Evolutionary conservation across 2,329 filamentous ascomycete genomes (phyloP), one percentile per base, ranked within the genome.

Genomic region (Penicillium sp.): DNA sequence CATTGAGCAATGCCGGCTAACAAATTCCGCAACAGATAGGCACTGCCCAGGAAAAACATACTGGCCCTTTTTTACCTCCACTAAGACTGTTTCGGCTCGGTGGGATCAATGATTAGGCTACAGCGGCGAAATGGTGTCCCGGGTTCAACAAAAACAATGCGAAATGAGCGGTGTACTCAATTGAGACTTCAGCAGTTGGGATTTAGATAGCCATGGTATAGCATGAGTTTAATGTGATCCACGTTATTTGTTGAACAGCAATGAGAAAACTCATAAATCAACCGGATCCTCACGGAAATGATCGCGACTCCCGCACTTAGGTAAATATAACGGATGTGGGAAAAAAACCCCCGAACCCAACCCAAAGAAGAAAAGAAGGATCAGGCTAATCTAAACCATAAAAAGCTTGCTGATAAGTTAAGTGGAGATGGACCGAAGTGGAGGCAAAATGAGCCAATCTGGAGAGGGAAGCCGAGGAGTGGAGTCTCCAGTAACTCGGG

Each of bases 21-120:
- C 22, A 29, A 6, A 11, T 8, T 20, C 22, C 4, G 22, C 4
- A 29, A 18, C 40, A 65, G 64, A 66, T 26, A 59, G 61, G 12
- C 57, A 66, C 46, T 49, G 53, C 6, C 64, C 64, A 3, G 64
- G 62, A 2, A 65, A 65, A 29, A 64, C 62, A 27, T 66, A 64
- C 31, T 66, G 62, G 63, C 63, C 63, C 1, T 66, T 66, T 27
- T 66, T 61, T 18, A 66, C 63, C 1, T 59, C 45, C n/a, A 64
- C 62, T 1, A 66, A 66, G 45, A 66, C 60, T 2, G 60, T 66
- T 9, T 63, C 63, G 1, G 61, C 61, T 2, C 59, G 63, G 3
- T 65, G 63, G 63, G 62, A 65, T 49, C 52, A 62, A 37, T 63
- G 43, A 48, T 48, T 33, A 31, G 7, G 12, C 12, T 14, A 14